A percentile compares a stretch with the other conserved stretches of the same genome.
Evolutionary conservation across 1,284 basidiomycete genomes (phyloP).

Genomic region (Sanghuangporus baumii): DNA sequence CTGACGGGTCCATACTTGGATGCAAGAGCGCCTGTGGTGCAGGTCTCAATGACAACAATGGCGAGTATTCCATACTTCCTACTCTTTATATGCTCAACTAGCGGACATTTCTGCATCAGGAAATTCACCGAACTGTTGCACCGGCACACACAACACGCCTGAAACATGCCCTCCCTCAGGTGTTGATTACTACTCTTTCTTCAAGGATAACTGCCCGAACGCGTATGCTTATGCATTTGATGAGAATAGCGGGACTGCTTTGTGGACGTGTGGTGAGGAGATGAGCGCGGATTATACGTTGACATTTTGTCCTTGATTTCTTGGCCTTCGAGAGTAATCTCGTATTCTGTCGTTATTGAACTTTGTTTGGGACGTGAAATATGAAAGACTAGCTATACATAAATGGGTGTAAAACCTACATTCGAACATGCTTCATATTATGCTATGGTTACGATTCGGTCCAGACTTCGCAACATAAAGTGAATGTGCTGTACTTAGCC

Average conservation of each 20-base stretch:
- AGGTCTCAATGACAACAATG: constrained; percentile 40
- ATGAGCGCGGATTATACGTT: constrained; percentile 45
- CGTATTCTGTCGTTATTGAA: background rate
- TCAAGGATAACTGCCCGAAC: constrained; percentile 49
- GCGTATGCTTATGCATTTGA: constrained; percentile 56
- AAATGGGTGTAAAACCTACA: no score
- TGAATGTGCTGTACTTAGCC: no score
- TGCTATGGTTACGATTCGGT: background rate
- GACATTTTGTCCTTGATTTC: constrained; percentile 44
- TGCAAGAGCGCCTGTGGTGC: constrained; percentile 56
- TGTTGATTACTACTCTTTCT: constrained; percentile 47
- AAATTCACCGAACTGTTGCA: constrained; percentile 46
- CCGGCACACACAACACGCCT: constrained; percentile 41
- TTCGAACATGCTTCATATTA: no score
- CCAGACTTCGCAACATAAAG: no score
- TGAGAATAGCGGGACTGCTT: constrained; percentile 44
- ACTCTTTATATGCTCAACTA: constrained; percentile 1
- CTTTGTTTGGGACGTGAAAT: no score
- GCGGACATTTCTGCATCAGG: constrained; percentile 11
- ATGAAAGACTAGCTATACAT: no score
- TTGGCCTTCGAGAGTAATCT: background rate
- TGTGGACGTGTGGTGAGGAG: constrained; percentile 43
- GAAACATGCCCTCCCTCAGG: constrained; percentile 45
- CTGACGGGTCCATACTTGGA: constrained; percentile 44
- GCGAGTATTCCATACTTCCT: constrained; percentile 21